These are phyloP conservation scores for Calonectria multiphialidica DNA, from an alignment of 2,329 filamentous ascomycete genomes.

Conservation along the genomic window DNA sequence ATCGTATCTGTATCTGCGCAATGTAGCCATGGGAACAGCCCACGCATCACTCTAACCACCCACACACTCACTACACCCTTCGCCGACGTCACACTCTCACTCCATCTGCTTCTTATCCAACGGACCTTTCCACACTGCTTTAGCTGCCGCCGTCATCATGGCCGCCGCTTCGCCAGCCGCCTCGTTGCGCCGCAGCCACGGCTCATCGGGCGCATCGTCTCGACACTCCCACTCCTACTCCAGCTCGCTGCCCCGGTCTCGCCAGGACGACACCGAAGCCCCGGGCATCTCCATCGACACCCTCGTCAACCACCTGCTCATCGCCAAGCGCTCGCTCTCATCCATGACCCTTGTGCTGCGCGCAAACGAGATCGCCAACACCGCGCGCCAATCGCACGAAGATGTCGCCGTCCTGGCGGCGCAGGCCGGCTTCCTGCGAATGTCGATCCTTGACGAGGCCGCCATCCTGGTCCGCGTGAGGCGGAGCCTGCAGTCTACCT, in stretches of 20 bases:
- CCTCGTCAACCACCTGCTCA: slow-evolving; percentile 86
- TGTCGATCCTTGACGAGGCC: slow-evolving; percentile 69
- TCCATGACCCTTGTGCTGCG: slow-evolving; percentile 86
- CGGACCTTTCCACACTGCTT: not conserved
- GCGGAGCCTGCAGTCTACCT: slow-evolving; percentile 64
- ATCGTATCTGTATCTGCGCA: slow-evolving; percentile 22
- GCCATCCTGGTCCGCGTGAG: slow-evolving; percentile 65
- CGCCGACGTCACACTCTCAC: not conserved
- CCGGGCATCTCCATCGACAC: slow-evolving; percentile 70
- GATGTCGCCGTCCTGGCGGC: slow-evolving; percentile 81
- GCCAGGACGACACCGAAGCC: slow-evolving; percentile 29
- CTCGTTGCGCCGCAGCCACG: slow-evolving; percentile 52
- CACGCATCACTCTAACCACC: slow-evolving; percentile 5
- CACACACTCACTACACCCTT: not conserved
- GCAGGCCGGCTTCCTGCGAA: slow-evolving; percentile 75
- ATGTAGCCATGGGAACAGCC: slow-evolving; percentile 38
- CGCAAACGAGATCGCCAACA: slow-evolving; percentile 86
- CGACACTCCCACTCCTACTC: slow-evolving; percentile 44
- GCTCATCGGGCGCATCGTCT: slow-evolving; percentile 51
- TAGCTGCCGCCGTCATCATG: slow-evolving; percentile 19
- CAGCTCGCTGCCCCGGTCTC: slow-evolving; percentile 32
- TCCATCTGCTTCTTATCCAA: not conserved
- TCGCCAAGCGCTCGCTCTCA: slow-evolving; percentile 87
- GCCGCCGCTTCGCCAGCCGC: slow-evolving; percentile 53
- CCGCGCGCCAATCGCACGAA: slow-evolving; percentile 81